Base-by-base conservation (phyloP, 2,329 filamentous ascomycete genomes). In the Meredithiella fracta region DNA sequence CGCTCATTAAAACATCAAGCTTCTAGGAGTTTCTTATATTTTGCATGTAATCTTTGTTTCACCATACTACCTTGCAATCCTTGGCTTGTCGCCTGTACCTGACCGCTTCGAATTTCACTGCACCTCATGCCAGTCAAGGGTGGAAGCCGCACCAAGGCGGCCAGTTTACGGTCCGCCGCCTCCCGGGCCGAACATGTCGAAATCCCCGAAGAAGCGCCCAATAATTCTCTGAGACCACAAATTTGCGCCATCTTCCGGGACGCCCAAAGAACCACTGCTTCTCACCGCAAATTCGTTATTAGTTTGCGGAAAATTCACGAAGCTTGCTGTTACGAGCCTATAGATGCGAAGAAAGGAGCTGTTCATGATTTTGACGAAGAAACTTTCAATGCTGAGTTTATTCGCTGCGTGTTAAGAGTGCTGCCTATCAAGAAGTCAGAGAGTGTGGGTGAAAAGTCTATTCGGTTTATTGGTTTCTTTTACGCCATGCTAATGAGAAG, bases 361-460 rank as follows among this genome's bases (percentile, higher is more conserved):
- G 71, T 76, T 9, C 77, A 82, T 61, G 83, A 88, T 9, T 86
- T 90, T 60, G 82, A 87, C 47, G 89, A 94, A 67, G 78, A 83
- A 51, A 83, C 92, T 58, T 97, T 98, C 72, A 94, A 92, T 64
- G 72, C 75, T 26, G 91, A 98, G 67, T 81, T 97, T 57, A 77
- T 82, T 57, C 78, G 92, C 65, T 96, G 89, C 65, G 77, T 94
- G 23, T 68, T 94, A 62, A 78, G 89, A 56, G 77, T 91, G 53
- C 79, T 98, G 73, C 79, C 84, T 1, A 82, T 97, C 58, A 94
- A 91, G 73, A 97, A 96, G 73, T 84, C 86, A 38, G 92, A 98
- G 70, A 75, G 79, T 14, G 90, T 86, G 1, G 92, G 89, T 23
- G 91, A 97, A 67, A 82, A 86, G 63, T 78, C 85, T 15, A 79